phyloP scores from a whole-genome alignment of 2,329 filamentous ascomycete genomes.

The Rhytidhysteron rufulum region DNA sequence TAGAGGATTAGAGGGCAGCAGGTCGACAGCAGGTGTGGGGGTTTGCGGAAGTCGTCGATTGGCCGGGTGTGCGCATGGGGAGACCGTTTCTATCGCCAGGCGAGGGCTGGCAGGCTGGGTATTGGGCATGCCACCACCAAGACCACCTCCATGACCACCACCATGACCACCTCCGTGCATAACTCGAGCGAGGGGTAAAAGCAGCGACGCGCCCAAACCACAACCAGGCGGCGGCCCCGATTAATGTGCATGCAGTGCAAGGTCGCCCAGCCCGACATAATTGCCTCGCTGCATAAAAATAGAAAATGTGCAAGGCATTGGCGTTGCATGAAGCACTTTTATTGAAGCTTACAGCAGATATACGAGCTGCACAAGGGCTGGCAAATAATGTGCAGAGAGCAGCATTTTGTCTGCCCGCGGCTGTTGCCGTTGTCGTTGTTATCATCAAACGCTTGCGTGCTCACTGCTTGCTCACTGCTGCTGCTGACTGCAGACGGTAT shows the following conservation, averaged over 20 bases:
- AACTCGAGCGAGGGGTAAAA: conserved; percentile 13
- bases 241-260: too few relatives aligned
- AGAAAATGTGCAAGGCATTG: background rate
- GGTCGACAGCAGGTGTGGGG: conserved; percentile 10
- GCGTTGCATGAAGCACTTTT: conserved; percentile 14
- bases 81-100: conserved; percentile 24
- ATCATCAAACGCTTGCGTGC: too few relatives aligned
- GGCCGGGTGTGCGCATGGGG: conserved; percentile 17
- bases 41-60: conserved; percentile 17
- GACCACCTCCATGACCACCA: too few relatives aligned
- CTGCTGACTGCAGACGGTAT: conserved; percentile 11
- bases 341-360: conserved; percentile 31
- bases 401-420: too few relatives aligned
- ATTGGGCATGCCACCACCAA: background rate
- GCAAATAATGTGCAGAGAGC: too few relatives aligned
- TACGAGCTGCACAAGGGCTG: conserved; percentile 17
- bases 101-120: background rate
- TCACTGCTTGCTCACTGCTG: too few relatives aligned
- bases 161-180: too few relatives aligned
- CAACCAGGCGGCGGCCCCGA: too few relatives aligned
- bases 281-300: too few relatives aligned
- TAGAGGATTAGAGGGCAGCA: too few relatives aligned
- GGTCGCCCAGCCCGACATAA: too few relatives aligned
- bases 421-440: too few relatives aligned
- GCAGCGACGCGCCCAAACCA: conserved; percentile 23